Evolutionary conservation across 352 stramenopile genomes (phyloP).

Genomic region (Plasmopara muralis): DNA sequence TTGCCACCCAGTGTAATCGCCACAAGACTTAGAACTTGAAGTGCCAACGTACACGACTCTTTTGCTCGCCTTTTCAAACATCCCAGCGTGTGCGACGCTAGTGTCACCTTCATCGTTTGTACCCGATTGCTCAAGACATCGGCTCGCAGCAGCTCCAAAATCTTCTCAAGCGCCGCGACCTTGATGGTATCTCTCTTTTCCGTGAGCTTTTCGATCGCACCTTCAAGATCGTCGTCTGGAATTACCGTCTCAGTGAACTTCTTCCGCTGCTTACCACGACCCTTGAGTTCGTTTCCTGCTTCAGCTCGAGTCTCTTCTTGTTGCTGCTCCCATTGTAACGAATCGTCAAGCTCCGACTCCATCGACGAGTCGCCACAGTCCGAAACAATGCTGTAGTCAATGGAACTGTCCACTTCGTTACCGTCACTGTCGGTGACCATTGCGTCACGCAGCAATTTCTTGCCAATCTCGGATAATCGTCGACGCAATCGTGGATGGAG

Average conservation of each 20-base stretch:
- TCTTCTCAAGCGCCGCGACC: conserved; percentile 47
- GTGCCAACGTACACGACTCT: conserved; percentile 41
- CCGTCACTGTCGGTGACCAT: conserved; percentile 36
- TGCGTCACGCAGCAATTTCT: conserved; percentile 43
- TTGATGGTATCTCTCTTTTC: conserved; percentile 65
- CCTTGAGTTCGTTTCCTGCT: conserved; percentile 16
- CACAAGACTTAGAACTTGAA: conserved; percentile 41
- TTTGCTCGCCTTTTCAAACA: conserved; percentile 56
- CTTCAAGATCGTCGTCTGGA: conserved; percentile 35
- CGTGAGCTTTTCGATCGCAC: conserved; percentile 43
- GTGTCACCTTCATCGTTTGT: conserved; percentile 28
- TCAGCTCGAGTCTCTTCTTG: conserved; percentile 1
- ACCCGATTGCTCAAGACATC: conserved; percentile 39
- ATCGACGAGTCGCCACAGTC: conserved; percentile 38
- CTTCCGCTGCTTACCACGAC: conserved; percentile 27
- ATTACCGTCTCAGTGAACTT: conserved; percentile 26
- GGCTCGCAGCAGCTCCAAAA: conserved; percentile 34
- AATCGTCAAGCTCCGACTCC: conserved; percentile 54
- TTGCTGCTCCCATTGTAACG: conserved; percentile 45
- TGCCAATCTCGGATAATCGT: conserved; percentile 41
- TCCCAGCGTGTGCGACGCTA: conserved; percentile 34
- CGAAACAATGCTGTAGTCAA: conserved; percentile 26
- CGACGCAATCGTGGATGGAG: conserved; percentile 22
- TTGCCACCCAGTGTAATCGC: conserved; percentile 51
- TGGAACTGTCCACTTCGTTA: conserved; percentile 12